Conservation (phyloP, 768 basidiomycete species). For the Collybia sp. region DNA sequence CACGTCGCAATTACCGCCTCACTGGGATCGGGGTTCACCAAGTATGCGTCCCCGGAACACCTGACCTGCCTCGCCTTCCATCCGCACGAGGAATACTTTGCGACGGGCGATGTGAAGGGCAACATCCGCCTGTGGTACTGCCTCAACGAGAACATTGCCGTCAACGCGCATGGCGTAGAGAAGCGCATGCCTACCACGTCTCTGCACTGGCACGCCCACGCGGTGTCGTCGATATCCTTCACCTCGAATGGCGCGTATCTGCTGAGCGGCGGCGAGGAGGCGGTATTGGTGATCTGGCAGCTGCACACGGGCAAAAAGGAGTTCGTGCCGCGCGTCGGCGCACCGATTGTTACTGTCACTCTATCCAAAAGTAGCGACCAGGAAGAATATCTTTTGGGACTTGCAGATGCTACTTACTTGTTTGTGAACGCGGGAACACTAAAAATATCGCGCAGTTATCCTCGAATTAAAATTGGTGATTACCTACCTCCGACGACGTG, state of each 20-base stretch:
- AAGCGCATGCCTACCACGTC: constrained; percentile 81
- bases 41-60: constrained; percentile 75
- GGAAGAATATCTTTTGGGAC: constrained; percentile 80
- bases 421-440: constrained; percentile 72
- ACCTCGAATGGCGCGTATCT: constrained; percentile 90
- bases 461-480: constrained; percentile 76
- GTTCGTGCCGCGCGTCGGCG: constrained; percentile 89
- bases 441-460: constrained; percentile 66
- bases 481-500: background rate
- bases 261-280: constrained; percentile 91
- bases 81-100: constrained; percentile 89
- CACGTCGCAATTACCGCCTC: constrained; percentile 63
- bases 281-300: constrained; percentile 97
- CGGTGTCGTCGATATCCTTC: constrained; percentile 83
- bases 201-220: constrained; percentile 96
- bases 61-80: constrained; percentile 86
- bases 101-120: constrained; percentile 87
- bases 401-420: constrained; percentile 76
- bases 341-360: constrained; percentile 72
- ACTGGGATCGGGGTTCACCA: constrained; percentile 65
- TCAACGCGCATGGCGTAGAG: constrained; percentile 57
- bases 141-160: constrained; percentile 53
- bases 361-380: constrained; percentile 42
- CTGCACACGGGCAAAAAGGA: constrained; percentile 84
- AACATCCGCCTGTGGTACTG: constrained; percentile 92